Base-by-base conservation (phyloP, 805 yeast genomes). In the Hanseniaspora clermontiae region DNA sequence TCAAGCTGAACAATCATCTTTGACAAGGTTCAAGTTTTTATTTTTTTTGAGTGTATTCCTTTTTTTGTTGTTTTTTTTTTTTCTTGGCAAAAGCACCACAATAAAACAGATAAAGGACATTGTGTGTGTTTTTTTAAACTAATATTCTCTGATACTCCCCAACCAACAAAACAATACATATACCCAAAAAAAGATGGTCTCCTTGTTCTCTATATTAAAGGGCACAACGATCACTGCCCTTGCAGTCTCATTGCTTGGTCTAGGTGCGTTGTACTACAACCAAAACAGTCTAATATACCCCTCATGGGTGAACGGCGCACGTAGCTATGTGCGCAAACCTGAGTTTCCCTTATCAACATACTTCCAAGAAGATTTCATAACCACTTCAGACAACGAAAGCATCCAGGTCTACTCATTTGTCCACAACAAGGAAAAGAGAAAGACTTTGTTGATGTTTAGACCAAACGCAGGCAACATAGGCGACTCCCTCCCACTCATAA, bases 391-490 rank as follows among this genome's bases (percentile, higher is more conserved):
- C 65, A 85, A 84, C 1, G 83, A 80, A 57, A 74, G 69, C 11
- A 68, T 91, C 37, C 85, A 86, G 59, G 77, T 87, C 27, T 91
- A 73, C 65, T 79, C 79, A 58, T 61, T 65, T 5, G 34, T 46
- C 7, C 61, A 62, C 12, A 58, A 64, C 60, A 17, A 32, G 11
- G 39, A 14, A 17, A 19, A 38, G 10, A 45, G 48, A 46, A 52
- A 52, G 37, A 85, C 97, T 0, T 77, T 91, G 11, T 64, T 93
- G 29, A 76, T 93, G 20, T 74, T 90, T 52, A 82, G 89, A 50
- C 97, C 97, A 5, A 91, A 91, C 69, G 97, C 97, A 1, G 97
- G 97, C 5, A 91, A 93, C 67, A 91, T 91, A 60, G 97, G 97
- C 17, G 88, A 87, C 65, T 82, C 85, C 32, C 71, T 91, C 49